Conservation (phyloP, 768 basidiomycete genomes). For the Sistotremastrum suecicum region DNA sequence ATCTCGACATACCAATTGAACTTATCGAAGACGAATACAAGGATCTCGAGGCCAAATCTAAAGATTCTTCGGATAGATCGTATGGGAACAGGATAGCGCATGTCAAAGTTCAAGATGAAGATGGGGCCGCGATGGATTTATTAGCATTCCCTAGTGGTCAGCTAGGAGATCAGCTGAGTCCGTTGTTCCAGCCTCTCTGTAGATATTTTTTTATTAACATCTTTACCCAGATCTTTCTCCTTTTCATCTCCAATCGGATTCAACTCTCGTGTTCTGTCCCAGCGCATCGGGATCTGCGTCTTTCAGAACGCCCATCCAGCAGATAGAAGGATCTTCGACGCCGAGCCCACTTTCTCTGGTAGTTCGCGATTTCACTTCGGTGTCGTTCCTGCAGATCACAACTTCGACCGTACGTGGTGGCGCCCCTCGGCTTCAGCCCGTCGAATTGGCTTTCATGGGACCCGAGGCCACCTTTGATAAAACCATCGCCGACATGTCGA, state of each 20-base stretch:
- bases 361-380: too few species aligned
- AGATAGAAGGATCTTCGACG: too few species aligned
- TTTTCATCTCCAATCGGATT: too few species aligned
- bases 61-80: constrained; percentile 25
- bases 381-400: too few species aligned
- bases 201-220: constrained; percentile 17
- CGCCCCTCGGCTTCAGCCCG: too few species aligned
- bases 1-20: constrained; percentile 59
- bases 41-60: constrained; percentile 24
- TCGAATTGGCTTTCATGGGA: too few species aligned
- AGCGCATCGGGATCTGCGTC: background rate
- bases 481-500: too few species aligned
- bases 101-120: constrained; percentile 17
- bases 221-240: background rate
- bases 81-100: constrained; percentile 45
- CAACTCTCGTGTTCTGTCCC: background rate
- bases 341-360: too few species aligned
- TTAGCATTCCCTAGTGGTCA: constrained; percentile 56
- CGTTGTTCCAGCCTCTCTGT: constrained; percentile 11
- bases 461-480: too few species aligned
- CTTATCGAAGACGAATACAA: constrained; percentile 43
- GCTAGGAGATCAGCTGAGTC: constrained; percentile 45
- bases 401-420: too few species aligned
- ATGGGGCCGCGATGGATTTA: constrained; percentile 16
- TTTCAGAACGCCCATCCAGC: too few species aligned